Percentiles rank a stretch among this genome's conserved stretches.
Conservation (phyloP, 2,329 filamentous ascomycete species). For the Tolypocladium paradoxum region DNA sequence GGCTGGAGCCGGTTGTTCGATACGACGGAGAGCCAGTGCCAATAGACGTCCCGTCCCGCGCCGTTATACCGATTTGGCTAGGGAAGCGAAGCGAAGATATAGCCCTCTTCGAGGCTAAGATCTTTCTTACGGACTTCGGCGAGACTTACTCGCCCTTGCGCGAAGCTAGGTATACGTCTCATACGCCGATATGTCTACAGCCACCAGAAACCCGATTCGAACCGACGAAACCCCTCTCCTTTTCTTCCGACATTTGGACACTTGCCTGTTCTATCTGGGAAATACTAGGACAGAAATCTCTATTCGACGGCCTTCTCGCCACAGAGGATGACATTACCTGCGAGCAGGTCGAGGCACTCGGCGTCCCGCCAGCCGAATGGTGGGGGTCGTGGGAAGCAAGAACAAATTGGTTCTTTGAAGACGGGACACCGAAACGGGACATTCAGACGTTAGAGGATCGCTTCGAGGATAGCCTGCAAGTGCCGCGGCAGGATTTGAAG, state of each 20-base stretch:
- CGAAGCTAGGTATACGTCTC: conserved; percentile 12
- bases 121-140: conserved; percentile 21
- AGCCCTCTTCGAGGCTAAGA: conserved; percentile 9
- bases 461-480: conserved; percentile 5
- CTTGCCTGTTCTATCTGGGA: conserved; percentile 23
- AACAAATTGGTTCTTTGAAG: conserved; percentile 6
- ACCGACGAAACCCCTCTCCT: conserved; percentile 18
- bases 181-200: conserved; percentile 15
- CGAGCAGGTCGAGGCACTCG: conserved; percentile 8
- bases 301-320: conserved; percentile 7
- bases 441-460: conserved; percentile 5
- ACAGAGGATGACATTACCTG: conserved; percentile 6
- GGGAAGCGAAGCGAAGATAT: conserved; percentile 19
- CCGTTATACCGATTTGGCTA: conserved; percentile 20
- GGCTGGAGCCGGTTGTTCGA: conserved; percentile 9
- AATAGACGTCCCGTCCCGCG: conserved; percentile 16
- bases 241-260: conserved; percentile 26
- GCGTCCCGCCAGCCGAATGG: conserved; percentile 8
- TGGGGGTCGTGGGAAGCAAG: conserved; percentile 8
- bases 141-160: conserved; percentile 17
- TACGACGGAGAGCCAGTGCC: conserved; percentile 7
- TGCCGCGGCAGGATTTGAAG: not conserved
- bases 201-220: conserved; percentile 24
- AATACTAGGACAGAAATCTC: conserved; percentile 15
- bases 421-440: conserved; percentile 3